Conservation (phyloP, 306 rosid genomes). For the Inga oerstediana region DNA sequence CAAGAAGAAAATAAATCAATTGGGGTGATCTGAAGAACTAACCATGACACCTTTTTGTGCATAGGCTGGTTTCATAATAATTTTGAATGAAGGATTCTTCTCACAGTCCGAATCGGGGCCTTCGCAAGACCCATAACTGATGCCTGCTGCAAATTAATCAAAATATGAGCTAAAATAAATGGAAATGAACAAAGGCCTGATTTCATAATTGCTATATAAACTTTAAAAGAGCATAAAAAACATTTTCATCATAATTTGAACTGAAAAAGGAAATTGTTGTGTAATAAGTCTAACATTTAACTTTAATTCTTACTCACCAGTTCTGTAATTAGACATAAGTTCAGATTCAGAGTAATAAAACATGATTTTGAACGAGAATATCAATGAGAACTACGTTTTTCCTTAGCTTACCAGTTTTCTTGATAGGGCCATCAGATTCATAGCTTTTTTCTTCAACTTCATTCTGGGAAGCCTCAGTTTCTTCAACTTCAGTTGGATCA, state of each 20-base stretch:
- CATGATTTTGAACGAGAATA: background rate
- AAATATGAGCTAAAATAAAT: background rate
- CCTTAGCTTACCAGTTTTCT: background rate
- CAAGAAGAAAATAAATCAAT: background rate
- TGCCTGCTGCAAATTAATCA: background rate
- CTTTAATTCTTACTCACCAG: background rate
- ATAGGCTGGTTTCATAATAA: background rate
- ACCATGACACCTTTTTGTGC: slow-evolving; percentile 1
- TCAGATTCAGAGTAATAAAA: background rate
- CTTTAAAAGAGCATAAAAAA: too few relatives aligned
- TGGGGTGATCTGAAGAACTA: background rate
- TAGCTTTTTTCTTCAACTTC: background rate
- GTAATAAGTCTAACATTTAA: background rate
- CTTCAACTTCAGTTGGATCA: background rate
- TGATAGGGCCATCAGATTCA: background rate
- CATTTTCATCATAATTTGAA: too few relatives aligned
- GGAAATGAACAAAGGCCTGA: background rate
- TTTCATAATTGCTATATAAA: too few relatives aligned
- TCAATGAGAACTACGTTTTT: background rate
- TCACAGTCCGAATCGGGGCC: background rate
- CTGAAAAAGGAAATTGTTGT: background rate
- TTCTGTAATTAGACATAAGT: background rate
- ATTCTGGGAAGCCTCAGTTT: background rate
- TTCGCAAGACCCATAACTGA: too few relatives aligned
- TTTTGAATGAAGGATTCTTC: background rate